Evolutionary conservation across 2,329 filamentous ascomycete species (phyloP).

Genomic region (Xenosphaeropsis pyriputrescens): DNA sequence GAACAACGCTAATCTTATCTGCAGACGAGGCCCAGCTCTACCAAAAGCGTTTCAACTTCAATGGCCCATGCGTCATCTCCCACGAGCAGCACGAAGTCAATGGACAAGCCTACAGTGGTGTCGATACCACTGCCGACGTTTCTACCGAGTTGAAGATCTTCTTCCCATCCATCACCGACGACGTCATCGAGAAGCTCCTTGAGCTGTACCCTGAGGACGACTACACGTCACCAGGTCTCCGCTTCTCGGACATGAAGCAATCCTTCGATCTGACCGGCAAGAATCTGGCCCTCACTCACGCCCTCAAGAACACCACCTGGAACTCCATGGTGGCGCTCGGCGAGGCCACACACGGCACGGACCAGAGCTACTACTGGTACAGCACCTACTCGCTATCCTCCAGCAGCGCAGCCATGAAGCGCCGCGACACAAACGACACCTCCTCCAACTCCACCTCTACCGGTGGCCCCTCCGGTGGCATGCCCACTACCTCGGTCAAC

Average conservation of each 20-base stretch:
- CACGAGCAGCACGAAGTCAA: constrained; percentile 22
- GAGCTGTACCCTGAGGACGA: constrained; percentile 18
- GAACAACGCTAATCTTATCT: background rate
- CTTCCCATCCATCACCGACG: constrained; percentile 20
- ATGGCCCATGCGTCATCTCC: constrained; percentile 19
- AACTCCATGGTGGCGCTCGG: constrained; percentile 19
- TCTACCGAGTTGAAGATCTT: constrained; percentile 15
- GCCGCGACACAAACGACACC: constrained; percentile 2
- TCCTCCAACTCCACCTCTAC: constrained; percentile 5
- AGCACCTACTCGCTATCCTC: constrained; percentile 11
- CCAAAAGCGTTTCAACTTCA: constrained; percentile 21
- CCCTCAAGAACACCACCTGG: constrained; percentile 21
- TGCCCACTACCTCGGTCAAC: constrained; percentile 10
- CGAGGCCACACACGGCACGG: constrained; percentile 19
- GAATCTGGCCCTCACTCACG: constrained; percentile 19
- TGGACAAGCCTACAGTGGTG: constrained; percentile 13
- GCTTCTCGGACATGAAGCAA: constrained; percentile 22
- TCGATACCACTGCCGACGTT: constrained; percentile 19
- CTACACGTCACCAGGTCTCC: constrained; percentile 19
- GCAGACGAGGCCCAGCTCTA: constrained; percentile 20
- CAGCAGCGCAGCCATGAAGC: constrained; percentile 1
- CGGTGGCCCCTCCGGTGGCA: constrained; percentile 7
- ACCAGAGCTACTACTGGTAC: constrained; percentile 22
- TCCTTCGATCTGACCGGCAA: constrained; percentile 19
- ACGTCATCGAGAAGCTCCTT: constrained; percentile 16